phyloP scores from a whole-genome alignment of 805 yeast genomes.

The Nakazawaea anatomiae region DNA sequence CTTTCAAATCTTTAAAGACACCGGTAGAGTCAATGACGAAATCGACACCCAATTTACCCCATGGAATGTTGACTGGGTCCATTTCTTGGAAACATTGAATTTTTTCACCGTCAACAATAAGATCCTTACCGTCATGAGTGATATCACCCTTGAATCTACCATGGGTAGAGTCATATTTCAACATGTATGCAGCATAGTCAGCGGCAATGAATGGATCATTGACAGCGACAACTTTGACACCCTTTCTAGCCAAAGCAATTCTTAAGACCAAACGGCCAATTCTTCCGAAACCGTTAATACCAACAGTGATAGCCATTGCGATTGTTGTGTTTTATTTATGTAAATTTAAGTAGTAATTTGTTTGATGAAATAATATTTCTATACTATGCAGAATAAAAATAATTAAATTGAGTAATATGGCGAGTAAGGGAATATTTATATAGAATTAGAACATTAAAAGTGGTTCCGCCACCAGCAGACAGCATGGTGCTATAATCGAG shows the following conservation, averaged over 20 bases:
- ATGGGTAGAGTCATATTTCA: slow-evolving; percentile 72
- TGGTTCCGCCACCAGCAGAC: too few species aligned
- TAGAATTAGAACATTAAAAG: too few species aligned
- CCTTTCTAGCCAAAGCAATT: slow-evolving; percentile 50
- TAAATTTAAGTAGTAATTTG: neutral
- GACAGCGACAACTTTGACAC: slow-evolving; percentile 57
- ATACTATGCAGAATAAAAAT: neutral
- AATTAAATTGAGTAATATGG: too few species aligned
- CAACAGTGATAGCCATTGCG: slow-evolving; percentile 48
- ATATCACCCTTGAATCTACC: slow-evolving; percentile 59
- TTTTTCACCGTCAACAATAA: slow-evolving; percentile 47
- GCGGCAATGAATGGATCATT: slow-evolving; percentile 66
- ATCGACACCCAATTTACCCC: slow-evolving; percentile 59
- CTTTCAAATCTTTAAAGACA: slow-evolving; percentile 60
- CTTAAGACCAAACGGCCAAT: slow-evolving; percentile 66
- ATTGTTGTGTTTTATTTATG: neutral
- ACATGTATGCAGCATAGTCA: slow-evolving; percentile 69
- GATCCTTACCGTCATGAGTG: slow-evolving; percentile 40
- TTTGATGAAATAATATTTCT: neutral
- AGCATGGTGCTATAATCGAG: too few species aligned
- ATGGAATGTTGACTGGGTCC: slow-evolving; percentile 64
- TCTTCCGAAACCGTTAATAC: slow-evolving; percentile 73
- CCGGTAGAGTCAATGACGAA: slow-evolving; percentile 69
- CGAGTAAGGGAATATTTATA: too few species aligned
- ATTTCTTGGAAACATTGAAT: slow-evolving; percentile 54